Evolutionary conservation across 108 stramenopile genomes (phyloP), one percentile per base, ranked within the genome.

Genomic region (Parietichytrium sp.): DNA sequence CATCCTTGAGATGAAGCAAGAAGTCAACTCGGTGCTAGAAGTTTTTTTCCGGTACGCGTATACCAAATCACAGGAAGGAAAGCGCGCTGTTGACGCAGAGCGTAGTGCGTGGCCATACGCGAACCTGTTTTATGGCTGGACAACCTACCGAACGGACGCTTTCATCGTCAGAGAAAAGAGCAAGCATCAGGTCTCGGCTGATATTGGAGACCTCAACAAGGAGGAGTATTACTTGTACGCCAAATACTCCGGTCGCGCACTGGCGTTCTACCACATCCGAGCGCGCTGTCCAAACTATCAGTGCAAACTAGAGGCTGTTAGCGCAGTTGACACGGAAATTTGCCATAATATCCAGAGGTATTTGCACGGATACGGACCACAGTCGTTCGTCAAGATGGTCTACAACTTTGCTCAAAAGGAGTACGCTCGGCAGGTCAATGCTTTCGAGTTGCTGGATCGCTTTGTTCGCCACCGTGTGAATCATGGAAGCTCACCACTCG

Each of bases 1-100:
- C 20, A 72, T 72, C 61, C 61, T 72, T 42, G 61, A 72, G 33
- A 72, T 72, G 61, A 72, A 72, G 42, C 38, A 72, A 25, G 61
- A 72, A 42, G 61, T 72, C 42, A 72, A 72, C 61, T 72, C 61
- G 16, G 61, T 72, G 16, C 61, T 72, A 10, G 38, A 72, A 20
- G 61, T 72, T 15, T 72, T 72, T 42, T 72, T 72, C 20, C 61
- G 61, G 16, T 72, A 72, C 61, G 36, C 61, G 10, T 72, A 72
- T 20, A 72, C 61, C 15, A 42, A 33, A n/a, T 45, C 33, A 42
- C 61, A 72, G 20, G 61, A 72, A n/a, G 61, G 61, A 6, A 72
- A 72, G 61, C 61, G 61, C 42, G 61, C 61, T 25, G 61, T 72
- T 7, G 61, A 72, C 42, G 61, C 61, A 13, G 61, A 72, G 61